A percentile compares a stretch with the other conserved stretches of the same genome.
Evolutionary conservation across 805 yeast species (phyloP).

Genomic region (Wickerhamia fluorescens): DNA sequence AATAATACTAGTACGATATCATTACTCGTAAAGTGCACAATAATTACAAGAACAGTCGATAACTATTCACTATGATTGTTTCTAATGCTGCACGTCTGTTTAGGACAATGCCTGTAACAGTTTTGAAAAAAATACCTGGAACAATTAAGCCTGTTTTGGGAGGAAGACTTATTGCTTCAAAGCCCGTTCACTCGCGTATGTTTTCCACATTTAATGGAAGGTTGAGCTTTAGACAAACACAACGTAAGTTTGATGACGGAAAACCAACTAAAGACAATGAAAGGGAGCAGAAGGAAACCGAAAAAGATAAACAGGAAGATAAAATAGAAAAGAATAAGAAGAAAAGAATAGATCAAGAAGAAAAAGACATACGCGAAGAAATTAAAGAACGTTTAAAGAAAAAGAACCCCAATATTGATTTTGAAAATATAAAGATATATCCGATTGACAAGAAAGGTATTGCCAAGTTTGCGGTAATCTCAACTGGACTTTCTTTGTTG

Average conservation of each 20-base stretch:
- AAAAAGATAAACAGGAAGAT: constrained; percentile 5
- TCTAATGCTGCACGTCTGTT: too few species aligned
- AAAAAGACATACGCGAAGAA: constrained; percentile 28
- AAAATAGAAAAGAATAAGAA: constrained; percentile 7
- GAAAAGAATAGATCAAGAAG: constrained; percentile 17
- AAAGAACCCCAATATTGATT: constrained; percentile 19
- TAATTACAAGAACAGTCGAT: too few species aligned
- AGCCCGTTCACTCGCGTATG: too few species aligned
- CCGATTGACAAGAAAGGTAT: constrained; percentile 12
- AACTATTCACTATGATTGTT: too few species aligned
- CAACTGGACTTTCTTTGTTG: constrained; percentile 13
- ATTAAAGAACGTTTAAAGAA: constrained; percentile 23
- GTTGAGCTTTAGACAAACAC: too few species aligned
- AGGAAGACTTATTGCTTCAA: too few species aligned
- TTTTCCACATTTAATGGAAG: too few species aligned
- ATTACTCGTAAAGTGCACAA: too few species aligned
- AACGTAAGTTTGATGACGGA: not conserved
- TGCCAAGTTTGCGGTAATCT: constrained; percentile 7
- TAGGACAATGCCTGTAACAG: too few species aligned
- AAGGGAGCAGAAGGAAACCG: not conserved
- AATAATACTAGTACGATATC: too few species aligned
- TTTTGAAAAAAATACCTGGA: too few species aligned
- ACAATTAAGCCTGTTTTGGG: too few species aligned
- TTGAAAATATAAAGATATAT: constrained; percentile 25
- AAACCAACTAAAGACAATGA: not conserved